Evolutionary conservation across 345 rosid genomes (phyloP).

Genomic region (Theobroma cacao): DNA sequence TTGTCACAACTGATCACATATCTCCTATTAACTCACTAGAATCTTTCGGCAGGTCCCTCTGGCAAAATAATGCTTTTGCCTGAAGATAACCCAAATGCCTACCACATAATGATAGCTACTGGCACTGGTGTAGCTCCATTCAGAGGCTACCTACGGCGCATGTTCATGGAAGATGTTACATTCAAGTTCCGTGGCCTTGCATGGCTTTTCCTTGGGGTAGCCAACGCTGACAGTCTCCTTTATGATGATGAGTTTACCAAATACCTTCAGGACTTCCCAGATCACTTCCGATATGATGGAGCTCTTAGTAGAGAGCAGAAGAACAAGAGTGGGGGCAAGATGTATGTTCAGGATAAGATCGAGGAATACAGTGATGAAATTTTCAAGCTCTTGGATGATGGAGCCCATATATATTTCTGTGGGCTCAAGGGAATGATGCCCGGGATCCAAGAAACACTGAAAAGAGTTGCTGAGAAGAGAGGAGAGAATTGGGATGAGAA

Average conservation of each 20-base stretch:
- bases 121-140: slow-evolving; percentile 97
- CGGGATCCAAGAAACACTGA: slow-evolving; percentile 88
- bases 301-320: slow-evolving; percentile 91
- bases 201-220: slow-evolving; percentile 99
- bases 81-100: slow-evolving; percentile 73
- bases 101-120: slow-evolving; percentile 96
- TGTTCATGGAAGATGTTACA: slow-evolving; percentile 88
- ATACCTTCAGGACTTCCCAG: slow-evolving; percentile 75
- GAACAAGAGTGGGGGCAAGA: slow-evolving; percentile 93
- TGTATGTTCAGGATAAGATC: slow-evolving; percentile 98
- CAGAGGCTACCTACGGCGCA: slow-evolving; percentile 90
- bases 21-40: background rate
- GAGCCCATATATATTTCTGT: slow-evolving; percentile 97
- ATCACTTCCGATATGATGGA: slow-evolving; percentile 75
- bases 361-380: slow-evolving; percentile 93
- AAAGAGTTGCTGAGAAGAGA: slow-evolving; percentile 82
- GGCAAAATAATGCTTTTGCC: slow-evolving; percentile 99
- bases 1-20: background rate
- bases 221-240: slow-evolving; percentile 91
- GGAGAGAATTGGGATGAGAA: slow-evolving; percentile 94
- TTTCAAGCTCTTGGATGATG: slow-evolving; percentile 81
- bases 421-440: slow-evolving; percentile 99
- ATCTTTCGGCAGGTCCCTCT: slow-evolving; percentile 71
- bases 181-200: slow-evolving; percentile 88
- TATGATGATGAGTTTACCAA: slow-evolving; percentile 83